These are phyloP conservation scores for Darksidea phi DNA, from an alignment of 495 filamentous ascomycete genomes.

Conservation along the genomic window DNA sequence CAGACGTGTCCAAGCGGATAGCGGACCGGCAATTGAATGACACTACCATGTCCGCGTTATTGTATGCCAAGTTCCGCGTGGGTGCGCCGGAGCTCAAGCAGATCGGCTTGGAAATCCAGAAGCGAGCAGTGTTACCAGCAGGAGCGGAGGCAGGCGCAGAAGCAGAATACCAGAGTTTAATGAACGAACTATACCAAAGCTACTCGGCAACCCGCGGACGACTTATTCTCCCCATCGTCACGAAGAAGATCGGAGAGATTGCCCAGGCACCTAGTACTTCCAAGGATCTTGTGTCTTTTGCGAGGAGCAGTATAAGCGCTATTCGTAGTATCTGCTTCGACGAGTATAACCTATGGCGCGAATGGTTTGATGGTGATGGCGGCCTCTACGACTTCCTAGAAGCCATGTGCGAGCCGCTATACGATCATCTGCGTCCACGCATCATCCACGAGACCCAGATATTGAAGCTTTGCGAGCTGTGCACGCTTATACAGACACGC, in stretches of 20 bases:
- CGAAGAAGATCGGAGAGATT: constrained; percentile 64
- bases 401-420: constrained; percentile 71
- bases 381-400: constrained; percentile 72
- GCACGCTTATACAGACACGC: constrained; percentile 77
- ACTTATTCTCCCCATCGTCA: constrained; percentile 54
- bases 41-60: constrained; percentile 69
- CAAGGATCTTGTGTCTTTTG: constrained; percentile 67
- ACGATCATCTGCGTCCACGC: constrained; percentile 66
- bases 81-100: constrained; percentile 65
- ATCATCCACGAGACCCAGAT: constrained; percentile 71
- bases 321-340: constrained; percentile 69
- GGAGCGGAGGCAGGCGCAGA: constrained; percentile 63
- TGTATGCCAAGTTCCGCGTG: constrained; percentile 77
- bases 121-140: constrained; percentile 59
- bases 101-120: constrained; percentile 67
- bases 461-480: constrained; percentile 75
- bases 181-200: constrained; percentile 67
- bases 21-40: constrained; percentile 71
- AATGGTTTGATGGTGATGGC: constrained; percentile 70
- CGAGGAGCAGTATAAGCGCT: constrained; percentile 67
- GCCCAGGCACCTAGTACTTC: constrained; percentile 63
- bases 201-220: constrained; percentile 58
- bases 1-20: constrained; percentile 68
- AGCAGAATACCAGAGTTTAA: constrained; percentile 64
- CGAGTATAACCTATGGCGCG: constrained; percentile 71